Percentiles rank a stretch among this genome's conserved stretches.
Evolutionary conservation across 371 early-diverging fungal species (phyloP).

Genomic region (Chytridium lagenaria): DNA sequence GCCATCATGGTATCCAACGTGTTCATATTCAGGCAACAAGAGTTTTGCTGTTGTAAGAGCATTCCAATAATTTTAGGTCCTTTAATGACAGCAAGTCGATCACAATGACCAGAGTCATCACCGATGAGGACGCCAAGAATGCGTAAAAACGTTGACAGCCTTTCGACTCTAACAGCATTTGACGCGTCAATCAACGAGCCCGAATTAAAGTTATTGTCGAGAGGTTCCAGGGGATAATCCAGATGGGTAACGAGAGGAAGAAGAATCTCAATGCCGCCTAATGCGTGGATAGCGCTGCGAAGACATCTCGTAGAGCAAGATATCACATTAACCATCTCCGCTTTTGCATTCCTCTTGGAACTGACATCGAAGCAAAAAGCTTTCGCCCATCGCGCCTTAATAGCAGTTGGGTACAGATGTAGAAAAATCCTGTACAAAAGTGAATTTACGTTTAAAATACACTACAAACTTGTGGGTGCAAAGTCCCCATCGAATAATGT

Average conservation of each 20-base stretch:
- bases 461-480: slow-evolving; percentile 24
- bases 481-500: slow-evolving; percentile 35
- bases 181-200: slow-evolving; percentile 12
- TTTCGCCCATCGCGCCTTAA: slow-evolving; percentile 1
- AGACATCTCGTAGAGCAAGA: slow-evolving; percentile 57
- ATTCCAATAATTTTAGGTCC: slow-evolving; percentile 51
- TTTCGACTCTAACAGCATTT: slow-evolving; percentile 15
- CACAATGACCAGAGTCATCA: slow-evolving; percentile 47
- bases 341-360: slow-evolving; percentile 25
- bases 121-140: slow-evolving; percentile 48
- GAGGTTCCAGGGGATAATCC: slow-evolving; percentile 41
- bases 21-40: slow-evolving; percentile 45
- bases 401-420: slow-evolving; percentile 50
- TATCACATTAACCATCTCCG: slow-evolving; percentile 38
- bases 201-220: not conserved
- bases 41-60: slow-evolving; percentile 53
- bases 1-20: slow-evolving; percentile 45
- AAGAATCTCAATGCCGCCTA: slow-evolving; percentile 60
- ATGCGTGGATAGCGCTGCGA: slow-evolving; percentile 55
- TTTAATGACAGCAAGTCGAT: slow-evolving; percentile 42
- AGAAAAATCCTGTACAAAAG: slow-evolving; percentile 38
- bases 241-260: slow-evolving; percentile 56
- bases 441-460: not conserved
- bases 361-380: slow-evolving; percentile 46
- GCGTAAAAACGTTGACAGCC: slow-evolving; percentile 45